phyloP scores from a whole-genome alignment of 192 early-diverging fungal genomes.

The Backusella westeae region DNA sequence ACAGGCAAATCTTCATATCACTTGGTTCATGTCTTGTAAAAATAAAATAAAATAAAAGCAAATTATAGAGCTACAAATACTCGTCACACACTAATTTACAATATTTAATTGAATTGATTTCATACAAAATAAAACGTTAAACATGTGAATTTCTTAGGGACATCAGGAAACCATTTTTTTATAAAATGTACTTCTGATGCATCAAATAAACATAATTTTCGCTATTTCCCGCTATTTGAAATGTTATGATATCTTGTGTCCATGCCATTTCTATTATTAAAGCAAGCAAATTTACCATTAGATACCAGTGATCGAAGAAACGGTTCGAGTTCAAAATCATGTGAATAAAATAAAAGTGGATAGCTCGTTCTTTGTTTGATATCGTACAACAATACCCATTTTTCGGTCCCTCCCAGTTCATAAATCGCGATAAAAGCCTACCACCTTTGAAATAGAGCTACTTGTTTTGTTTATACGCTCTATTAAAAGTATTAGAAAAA shows the following conservation, averaged over 20 bases:
- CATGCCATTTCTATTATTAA: background rate
- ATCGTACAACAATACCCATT: background rate
- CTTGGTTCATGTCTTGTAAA: slow-evolving; percentile 45
- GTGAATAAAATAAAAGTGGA: background rate
- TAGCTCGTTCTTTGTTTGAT: background rate
- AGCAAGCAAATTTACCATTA: too few relatives aligned
- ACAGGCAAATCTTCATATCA: slow-evolving; percentile 80
- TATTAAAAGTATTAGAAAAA: too few relatives aligned
- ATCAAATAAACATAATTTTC: too few relatives aligned
- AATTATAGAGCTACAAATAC: too few relatives aligned
- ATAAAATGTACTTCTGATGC: too few relatives aligned
- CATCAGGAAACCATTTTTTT: background rate
- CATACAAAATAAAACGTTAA: background rate
- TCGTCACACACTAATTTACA: background rate
- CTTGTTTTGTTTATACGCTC: too few relatives aligned
- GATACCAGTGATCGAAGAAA: too few relatives aligned
- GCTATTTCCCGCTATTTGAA: too few relatives aligned
- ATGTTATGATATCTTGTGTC: background rate
- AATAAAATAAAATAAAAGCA: background rate
- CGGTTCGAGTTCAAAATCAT: background rate
- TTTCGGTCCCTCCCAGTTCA: too few relatives aligned
- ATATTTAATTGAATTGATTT: background rate
- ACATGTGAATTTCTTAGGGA: background rate
- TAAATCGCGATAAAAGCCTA: too few relatives aligned
- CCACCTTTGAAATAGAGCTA: too few relatives aligned